Evolutionary conservation across 805 yeast species (phyloP).

Genomic region (Candida verbasci): DNA sequence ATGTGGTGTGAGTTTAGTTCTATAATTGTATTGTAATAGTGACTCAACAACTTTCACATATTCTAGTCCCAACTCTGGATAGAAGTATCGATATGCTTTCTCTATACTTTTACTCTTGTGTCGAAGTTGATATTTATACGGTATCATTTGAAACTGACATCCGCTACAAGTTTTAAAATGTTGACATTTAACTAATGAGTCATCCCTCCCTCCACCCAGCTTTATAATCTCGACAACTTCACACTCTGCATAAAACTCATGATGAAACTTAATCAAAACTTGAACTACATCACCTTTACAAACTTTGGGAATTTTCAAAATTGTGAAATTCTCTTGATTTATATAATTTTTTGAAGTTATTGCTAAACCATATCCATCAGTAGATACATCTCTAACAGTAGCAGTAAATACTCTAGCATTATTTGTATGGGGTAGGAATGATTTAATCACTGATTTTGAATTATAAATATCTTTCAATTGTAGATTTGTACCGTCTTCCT

Average conservation of each 20-base stretch:
- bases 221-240: slow-evolving; percentile 16
- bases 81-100: slow-evolving; percentile 32
- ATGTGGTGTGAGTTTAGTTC: slow-evolving; percentile 42
- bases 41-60: slow-evolving; percentile 20
- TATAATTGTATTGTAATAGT: slow-evolving; percentile 34
- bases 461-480: slow-evolving; percentile 1
- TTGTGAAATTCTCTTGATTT: slow-evolving; percentile 16
- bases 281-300: slow-evolving; percentile 34
- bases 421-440: slow-evolving; percentile 4
- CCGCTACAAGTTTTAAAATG: slow-evolving; percentile 37
- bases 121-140: slow-evolving; percentile 32
- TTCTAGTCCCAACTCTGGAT: slow-evolving; percentile 19
- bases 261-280: slow-evolving; percentile 26
- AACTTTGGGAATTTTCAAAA: slow-evolving; percentile 35
- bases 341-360: slow-evolving; percentile 19
- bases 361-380: slow-evolving; percentile 36
- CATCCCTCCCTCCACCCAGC: slow-evolving; percentile 16
- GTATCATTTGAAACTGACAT: slow-evolving; percentile 40
- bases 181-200: slow-evolving; percentile 25
- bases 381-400: slow-evolving; percentile 22
- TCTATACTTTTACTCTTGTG: slow-evolving; percentile 26
- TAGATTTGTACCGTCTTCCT: not conserved
- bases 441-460: not conserved
- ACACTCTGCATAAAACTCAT: slow-evolving; percentile 27
- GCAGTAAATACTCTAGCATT: slow-evolving; percentile 10